A percentile compares a stretch with the other conserved stretches of the same genome.
Conservation (phyloP, 352 stramenopile species). For the Globisporangium viniferum region DNA sequence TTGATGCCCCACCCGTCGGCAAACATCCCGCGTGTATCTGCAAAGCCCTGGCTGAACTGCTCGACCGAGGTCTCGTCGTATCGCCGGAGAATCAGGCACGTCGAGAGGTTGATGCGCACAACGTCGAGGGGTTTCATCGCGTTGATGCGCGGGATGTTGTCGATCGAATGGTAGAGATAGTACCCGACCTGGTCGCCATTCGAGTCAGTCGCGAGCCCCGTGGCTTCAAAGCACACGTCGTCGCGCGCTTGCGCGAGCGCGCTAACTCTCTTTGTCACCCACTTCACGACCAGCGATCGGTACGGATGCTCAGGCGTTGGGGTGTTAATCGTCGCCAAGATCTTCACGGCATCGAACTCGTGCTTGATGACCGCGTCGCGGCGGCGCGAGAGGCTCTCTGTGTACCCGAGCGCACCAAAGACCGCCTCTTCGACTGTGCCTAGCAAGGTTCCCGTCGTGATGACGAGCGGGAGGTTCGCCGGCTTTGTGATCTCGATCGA, state of each 20-base stretch:
- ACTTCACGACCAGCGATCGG: constrained; percentile 44
- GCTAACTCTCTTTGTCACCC: constrained; percentile 32
- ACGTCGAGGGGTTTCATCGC: constrained; percentile 8
- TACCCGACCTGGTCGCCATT: constrained; percentile 30
- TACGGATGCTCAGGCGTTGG: constrained; percentile 39
- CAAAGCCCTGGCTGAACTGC: constrained; percentile 5
- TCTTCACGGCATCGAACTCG: constrained; percentile 33
- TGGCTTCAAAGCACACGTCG: constrained; percentile 47
- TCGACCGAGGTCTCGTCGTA: constrained; percentile 6
- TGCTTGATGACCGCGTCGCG: constrained; percentile 29
- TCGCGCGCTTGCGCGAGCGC: constrained; percentile 39
- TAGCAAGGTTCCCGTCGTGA: constrained; percentile 33
- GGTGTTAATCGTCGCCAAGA: constrained; percentile 30
- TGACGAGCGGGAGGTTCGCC: constrained; percentile 16
- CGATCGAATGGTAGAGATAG: constrained; percentile 13
- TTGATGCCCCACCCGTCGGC: not conserved
- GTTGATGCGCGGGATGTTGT: constrained; percentile 16
- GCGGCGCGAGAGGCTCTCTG: constrained; percentile 30
- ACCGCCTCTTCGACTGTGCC: constrained; percentile 40
- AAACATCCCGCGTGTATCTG: not conserved
- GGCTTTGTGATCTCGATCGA: constrained; percentile 7
- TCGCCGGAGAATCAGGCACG: not conserved
- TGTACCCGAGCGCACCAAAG: constrained; percentile 38
- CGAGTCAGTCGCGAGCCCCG: constrained; percentile 31
- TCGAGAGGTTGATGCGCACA: constrained; percentile 13